Percentiles rank a stretch among this genome's conserved stretches.
Evolutionary conservation across 2,329 filamentous ascomycete genomes (phyloP).

Genomic region (Colletotrichum karsti): DNA sequence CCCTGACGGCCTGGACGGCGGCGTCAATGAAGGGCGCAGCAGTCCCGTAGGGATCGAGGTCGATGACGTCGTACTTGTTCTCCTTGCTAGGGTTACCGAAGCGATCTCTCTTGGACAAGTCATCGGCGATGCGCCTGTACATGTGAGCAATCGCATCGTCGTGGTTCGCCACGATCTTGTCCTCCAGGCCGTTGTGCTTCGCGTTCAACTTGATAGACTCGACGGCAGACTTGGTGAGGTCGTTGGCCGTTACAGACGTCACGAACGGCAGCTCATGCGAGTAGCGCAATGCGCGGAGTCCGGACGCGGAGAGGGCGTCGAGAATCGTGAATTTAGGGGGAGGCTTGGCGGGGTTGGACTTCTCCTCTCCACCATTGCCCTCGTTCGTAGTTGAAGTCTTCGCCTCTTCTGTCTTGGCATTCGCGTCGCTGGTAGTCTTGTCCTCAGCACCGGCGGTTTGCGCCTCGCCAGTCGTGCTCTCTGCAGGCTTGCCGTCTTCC

Average conservation of each 20-base stretch:
- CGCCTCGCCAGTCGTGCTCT: slow-evolving; percentile 25
- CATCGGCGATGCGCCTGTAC: slow-evolving; percentile 75
- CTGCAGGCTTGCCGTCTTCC: slow-evolving; percentile 25
- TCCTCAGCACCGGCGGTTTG: slow-evolving; percentile 1
- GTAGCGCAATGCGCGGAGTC: slow-evolving; percentile 89
- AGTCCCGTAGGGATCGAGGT: slow-evolving; percentile 95
- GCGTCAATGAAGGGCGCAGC: slow-evolving; percentile 93
- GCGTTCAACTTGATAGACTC: slow-evolving; percentile 86
- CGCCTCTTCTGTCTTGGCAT: slow-evolving; percentile 12
- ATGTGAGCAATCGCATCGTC: slow-evolving; percentile 92
- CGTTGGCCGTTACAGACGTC: slow-evolving; percentile 87
- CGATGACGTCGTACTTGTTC: slow-evolving; percentile 87
- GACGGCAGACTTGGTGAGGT: slow-evolving; percentile 81
- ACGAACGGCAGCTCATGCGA: slow-evolving; percentile 88
- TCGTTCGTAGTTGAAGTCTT: slow-evolving; percentile 22
- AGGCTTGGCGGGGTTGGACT: not conserved
- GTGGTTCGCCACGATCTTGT: slow-evolving; percentile 76
- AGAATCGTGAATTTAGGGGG: slow-evolving; percentile 77
- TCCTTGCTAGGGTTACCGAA: slow-evolving; percentile 47
- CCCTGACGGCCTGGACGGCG: slow-evolving; percentile 82
- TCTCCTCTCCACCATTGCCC: slow-evolving; percentile 5
- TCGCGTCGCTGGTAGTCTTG: not conserved
- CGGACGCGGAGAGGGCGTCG: slow-evolving; percentile 93
- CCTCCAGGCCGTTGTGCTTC: slow-evolving; percentile 78
- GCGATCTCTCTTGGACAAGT: slow-evolving; percentile 52